Evolutionary conservation across 2,329 filamentous ascomycete species (phyloP).

Genomic region (Gnomoniopsis smithogilvyi): DNA sequence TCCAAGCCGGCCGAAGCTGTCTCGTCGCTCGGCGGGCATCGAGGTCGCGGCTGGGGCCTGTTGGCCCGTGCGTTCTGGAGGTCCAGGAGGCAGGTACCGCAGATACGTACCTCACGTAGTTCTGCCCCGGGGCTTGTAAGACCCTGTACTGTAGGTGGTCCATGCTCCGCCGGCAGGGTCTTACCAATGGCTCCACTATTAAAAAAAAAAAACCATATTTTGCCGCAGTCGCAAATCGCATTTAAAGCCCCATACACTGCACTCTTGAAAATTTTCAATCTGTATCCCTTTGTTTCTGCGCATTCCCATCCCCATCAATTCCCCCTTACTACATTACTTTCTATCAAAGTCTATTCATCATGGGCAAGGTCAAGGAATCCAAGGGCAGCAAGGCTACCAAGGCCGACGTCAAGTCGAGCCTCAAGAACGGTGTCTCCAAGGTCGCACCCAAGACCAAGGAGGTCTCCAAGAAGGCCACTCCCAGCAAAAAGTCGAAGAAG

Average conservation of each 20-base stretch:
- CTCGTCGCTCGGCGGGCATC: background rate
- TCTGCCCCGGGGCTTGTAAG: no score
- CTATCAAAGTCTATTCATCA: slow-evolving; percentile 35
- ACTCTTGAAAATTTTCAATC: slow-evolving; percentile 12
- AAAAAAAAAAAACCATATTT: background rate
- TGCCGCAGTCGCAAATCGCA: slow-evolving; percentile 6
- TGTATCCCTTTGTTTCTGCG: background rate
- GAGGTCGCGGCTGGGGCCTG: background rate
- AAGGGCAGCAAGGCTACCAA: slow-evolving; percentile 47
- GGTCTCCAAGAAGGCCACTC: slow-evolving; percentile 47
- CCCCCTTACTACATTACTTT: slow-evolving; percentile 16
- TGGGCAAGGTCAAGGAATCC: slow-evolving; percentile 65
- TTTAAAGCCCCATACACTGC: slow-evolving; percentile 10
- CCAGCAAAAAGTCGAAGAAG: slow-evolving; percentile 46
- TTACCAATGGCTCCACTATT: background rate
- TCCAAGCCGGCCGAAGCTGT: slow-evolving; percentile 4
- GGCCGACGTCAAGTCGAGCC: slow-evolving; percentile 46
- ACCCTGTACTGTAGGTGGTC: background rate
- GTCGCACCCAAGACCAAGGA: slow-evolving; percentile 61
- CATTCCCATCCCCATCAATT: slow-evolving; percentile 7
- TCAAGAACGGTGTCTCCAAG: slow-evolving; percentile 70
- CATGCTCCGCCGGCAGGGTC: background rate
- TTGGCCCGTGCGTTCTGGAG: slow-evolving; percentile 4
- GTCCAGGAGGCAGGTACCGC: no score
- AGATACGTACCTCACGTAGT: background rate